These are phyloP conservation scores for Exserohilum turcica DNA, from an alignment of 2,329 filamentous ascomycete species.

Conservation along the genomic window DNA sequence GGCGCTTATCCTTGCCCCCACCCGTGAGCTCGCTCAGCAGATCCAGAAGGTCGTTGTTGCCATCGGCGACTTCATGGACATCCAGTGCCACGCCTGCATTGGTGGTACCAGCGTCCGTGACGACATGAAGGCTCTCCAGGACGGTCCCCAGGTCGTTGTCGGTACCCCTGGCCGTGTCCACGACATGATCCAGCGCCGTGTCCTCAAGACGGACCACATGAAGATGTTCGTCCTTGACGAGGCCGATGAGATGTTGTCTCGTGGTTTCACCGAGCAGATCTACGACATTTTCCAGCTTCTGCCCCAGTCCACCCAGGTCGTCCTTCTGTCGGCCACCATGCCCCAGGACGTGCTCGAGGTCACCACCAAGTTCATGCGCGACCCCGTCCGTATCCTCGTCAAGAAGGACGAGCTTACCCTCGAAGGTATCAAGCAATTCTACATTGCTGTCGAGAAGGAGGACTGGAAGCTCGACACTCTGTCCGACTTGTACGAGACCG, in stretches of 20 bases:
- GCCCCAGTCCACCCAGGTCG: slow-evolving; percentile 96
- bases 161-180: slow-evolving; percentile 98
- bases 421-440: slow-evolving; percentile 99
- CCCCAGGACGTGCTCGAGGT: slow-evolving; percentile 99
- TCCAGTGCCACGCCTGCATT: slow-evolving; percentile 99
- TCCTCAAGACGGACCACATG: slow-evolving; percentile 95
- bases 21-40: slow-evolving; percentile 97
- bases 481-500: slow-evolving; percentile 97
- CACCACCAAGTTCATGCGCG: slow-evolving; percentile 99
- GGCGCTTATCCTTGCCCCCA: slow-evolving; percentile 96
- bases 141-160: slow-evolving; percentile 95
- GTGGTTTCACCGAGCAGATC: slow-evolving; percentile 99
- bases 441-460: slow-evolving; percentile 99
- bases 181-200: slow-evolving; percentile 98
- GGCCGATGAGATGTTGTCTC: slow-evolving; percentile 98
- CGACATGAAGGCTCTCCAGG: slow-evolving; percentile 96
- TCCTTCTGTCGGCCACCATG: slow-evolving; percentile 97
- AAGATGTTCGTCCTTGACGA: slow-evolving; percentile 99
- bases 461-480: slow-evolving; percentile 99
- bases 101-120: slow-evolving; percentile 97
- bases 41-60: slow-evolving; percentile 99
- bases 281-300: slow-evolving; percentile 99
- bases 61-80: slow-evolving; percentile 99
- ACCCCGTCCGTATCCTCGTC: slow-evolving; percentile 97
- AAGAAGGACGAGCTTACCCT: slow-evolving; percentile 99